Percentiles rank a stretch among this genome's conserved stretches.
phyloP scores from a whole-genome alignment of 1,139 yeast species.

The Zygotorulaspora mrakii region DNA sequence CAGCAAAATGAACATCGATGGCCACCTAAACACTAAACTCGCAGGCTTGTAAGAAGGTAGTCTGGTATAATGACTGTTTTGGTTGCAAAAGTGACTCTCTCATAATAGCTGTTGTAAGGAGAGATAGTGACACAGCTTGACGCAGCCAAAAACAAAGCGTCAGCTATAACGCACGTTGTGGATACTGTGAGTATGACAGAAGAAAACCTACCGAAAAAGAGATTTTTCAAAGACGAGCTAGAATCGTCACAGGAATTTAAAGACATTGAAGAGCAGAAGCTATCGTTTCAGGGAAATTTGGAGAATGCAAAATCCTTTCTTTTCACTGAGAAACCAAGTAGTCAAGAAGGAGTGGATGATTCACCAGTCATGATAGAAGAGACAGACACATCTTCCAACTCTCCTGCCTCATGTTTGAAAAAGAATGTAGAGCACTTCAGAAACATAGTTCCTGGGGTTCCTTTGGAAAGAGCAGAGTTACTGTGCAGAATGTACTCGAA shows the following conservation, averaged over 20 bases:
- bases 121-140: no score
- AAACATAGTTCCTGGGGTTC: constrained; percentile 18
- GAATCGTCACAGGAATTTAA: constrained; percentile 16
- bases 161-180: no score
- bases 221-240: constrained; percentile 20
- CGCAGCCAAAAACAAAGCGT: no score
- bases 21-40: no score
- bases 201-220: constrained; percentile 9
- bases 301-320: constrained; percentile 11
- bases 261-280: background rate
- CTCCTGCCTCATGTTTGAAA: background rate
- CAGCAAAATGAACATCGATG: background rate
- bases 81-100: no score
- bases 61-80: no score
- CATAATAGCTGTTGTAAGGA: no score
- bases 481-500: constrained; percentile 13
- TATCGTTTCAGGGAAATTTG: constrained; percentile 1
- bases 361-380: constrained; percentile 1
- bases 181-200: background rate
- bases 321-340: constrained; percentile 2
- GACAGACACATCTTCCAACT: background rate
- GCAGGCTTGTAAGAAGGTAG: no score
- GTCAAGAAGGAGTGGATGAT: background rate
- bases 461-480: constrained; percentile 10
- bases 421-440: constrained; percentile 13